Evolutionary conservation across 2,329 filamentous ascomycete genomes (phyloP).

Genomic region (Microdochium trichocladiopsis): DNA sequence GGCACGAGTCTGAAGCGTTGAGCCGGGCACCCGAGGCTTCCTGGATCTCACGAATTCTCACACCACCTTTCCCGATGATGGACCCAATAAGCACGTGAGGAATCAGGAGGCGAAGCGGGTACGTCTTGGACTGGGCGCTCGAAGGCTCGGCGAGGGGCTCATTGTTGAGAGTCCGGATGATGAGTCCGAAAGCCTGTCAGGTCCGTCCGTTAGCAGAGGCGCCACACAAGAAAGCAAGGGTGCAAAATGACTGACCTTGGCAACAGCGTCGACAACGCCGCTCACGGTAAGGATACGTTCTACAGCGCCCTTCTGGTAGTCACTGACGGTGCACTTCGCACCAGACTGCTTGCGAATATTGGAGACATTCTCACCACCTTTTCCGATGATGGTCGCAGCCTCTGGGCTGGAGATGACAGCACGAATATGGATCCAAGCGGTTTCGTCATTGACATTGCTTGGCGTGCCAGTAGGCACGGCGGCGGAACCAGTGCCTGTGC

Average conservation of each 20-base stretch:
- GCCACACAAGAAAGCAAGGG: slow-evolving; percentile 3
- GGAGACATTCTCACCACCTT: slow-evolving; percentile 96
- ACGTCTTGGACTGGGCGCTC: slow-evolving; percentile 91
- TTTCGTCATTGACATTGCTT: slow-evolving; percentile 71
- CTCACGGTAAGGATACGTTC: slow-evolving; percentile 97
- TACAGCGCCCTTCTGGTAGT: slow-evolving; percentile 94
- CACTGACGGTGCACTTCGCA: slow-evolving; percentile 97
- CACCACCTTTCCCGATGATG: slow-evolving; percentile 95
- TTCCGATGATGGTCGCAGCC: slow-evolving; percentile 95
- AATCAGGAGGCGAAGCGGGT: slow-evolving; percentile 89
- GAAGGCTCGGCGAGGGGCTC: slow-evolving; percentile 85
- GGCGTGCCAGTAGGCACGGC: slow-evolving; percentile 27
- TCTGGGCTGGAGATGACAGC: slow-evolving; percentile 96
- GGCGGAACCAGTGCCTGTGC: slow-evolving; percentile 22
- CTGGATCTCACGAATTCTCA: slow-evolving; percentile 95
- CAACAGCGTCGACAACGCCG: slow-evolving; percentile 90
- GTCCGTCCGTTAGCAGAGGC: slow-evolving; percentile 18
- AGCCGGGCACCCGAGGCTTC: slow-evolving; percentile 93
- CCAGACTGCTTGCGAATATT: slow-evolving; percentile 92
- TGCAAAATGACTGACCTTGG: slow-evolving; percentile 66
- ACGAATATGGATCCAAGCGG: slow-evolving; percentile 92
- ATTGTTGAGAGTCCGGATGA: slow-evolving; percentile 97
- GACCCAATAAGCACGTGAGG: slow-evolving; percentile 97
- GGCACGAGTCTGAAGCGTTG: slow-evolving; percentile 91
- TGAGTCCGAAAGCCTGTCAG: slow-evolving; percentile 82